phyloP scores from a whole-genome alignment of 495 filamentous ascomycete species.

The Hypoxylon fragiforme region DNA sequence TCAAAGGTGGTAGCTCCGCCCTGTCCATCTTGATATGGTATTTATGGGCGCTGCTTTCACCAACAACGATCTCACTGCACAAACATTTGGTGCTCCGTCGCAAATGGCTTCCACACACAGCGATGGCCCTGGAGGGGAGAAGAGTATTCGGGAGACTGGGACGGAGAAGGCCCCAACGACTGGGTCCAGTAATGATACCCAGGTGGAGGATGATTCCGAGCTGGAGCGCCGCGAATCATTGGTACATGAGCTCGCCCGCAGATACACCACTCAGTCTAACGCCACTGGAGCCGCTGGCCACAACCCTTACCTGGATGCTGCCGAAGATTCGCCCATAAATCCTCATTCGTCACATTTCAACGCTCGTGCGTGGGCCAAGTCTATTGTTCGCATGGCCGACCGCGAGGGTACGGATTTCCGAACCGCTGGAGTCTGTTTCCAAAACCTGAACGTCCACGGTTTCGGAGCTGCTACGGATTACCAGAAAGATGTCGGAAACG shows the following conservation, averaged over 20 bases:
- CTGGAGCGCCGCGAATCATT: conserved; percentile 45
- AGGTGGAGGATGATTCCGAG: conserved; percentile 47
- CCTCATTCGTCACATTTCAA: conserved; percentile 58
- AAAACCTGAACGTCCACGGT: conserved; percentile 74
- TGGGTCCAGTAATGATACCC: conserved; percentile 40
- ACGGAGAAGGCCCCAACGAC: conserved; percentile 35
- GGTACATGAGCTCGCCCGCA: conserved; percentile 50
- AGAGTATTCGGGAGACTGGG: conserved; percentile 9
- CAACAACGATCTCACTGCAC: conserved; percentile 51
- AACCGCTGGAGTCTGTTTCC: conserved; percentile 58
- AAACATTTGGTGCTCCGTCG: conserved; percentile 36
- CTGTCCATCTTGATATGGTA: conserved; percentile 42
- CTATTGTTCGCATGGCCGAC: conserved; percentile 50
- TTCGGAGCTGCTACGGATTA: conserved; percentile 78
- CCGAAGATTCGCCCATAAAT: conserved; percentile 52
- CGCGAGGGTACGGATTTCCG: conserved; percentile 50
- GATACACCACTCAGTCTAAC: conserved; percentile 50
- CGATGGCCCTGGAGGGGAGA: conserved; percentile 16
- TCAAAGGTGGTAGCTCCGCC: background rate
- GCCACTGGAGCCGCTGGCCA: conserved; percentile 35
- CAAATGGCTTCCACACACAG: conserved; percentile 9
- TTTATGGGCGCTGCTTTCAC: conserved; percentile 47
- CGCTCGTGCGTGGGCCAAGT: conserved; percentile 58
- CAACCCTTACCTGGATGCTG: conserved; percentile 43
- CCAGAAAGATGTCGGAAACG: conserved; percentile 72